These are phyloP conservation scores for Apiospora malaysiana DNA, from an alignment of 2,329 filamentous ascomycete species.

Conservation along the genomic window DNA sequence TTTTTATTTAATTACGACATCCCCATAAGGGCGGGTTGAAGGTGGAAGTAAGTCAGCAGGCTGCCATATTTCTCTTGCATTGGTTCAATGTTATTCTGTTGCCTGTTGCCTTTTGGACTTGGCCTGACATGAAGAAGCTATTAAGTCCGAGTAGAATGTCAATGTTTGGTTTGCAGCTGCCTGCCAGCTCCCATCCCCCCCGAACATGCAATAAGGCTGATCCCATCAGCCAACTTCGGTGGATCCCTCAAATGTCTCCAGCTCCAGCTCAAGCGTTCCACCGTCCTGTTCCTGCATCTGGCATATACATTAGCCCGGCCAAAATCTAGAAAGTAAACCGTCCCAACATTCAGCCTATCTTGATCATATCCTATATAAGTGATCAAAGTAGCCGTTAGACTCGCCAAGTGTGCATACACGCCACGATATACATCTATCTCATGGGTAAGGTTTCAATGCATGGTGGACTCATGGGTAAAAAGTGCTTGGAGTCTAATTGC, in stretches of 20 bases:
- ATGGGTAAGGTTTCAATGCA: background rate
- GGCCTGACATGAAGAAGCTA: background rate
- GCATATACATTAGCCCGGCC: background rate
- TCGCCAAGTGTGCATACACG: background rate
- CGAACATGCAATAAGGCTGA: slow-evolving; percentile 17
- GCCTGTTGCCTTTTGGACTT: too few species aligned
- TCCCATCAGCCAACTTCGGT: background rate
- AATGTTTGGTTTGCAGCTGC: background rate
- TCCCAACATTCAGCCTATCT: background rate
- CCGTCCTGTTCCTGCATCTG: slow-evolving; percentile 14
- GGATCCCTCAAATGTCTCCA: background rate
- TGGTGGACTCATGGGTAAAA: background rate
- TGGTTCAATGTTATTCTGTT: slow-evolving; percentile 20
- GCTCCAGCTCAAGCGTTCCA: background rate
- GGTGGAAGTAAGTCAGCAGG: background rate
- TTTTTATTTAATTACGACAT: slow-evolving; percentile 6
- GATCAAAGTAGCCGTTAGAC: background rate
- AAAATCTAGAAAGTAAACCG: background rate
- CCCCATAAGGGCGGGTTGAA: background rate
- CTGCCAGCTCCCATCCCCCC: slow-evolving; percentile 9
- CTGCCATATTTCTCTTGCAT: slow-evolving; percentile 21
- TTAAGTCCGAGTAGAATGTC: background rate
- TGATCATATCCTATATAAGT: background rate
- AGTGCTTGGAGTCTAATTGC: slow-evolving; percentile 4
- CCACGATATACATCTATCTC: background rate